Percentiles rank a stretch among this genome's conserved stretches.
These are phyloP conservation scores for Capsicum pubescens DNA, from an alignment of 257 asterid species.

Conservation along the genomic window DNA sequence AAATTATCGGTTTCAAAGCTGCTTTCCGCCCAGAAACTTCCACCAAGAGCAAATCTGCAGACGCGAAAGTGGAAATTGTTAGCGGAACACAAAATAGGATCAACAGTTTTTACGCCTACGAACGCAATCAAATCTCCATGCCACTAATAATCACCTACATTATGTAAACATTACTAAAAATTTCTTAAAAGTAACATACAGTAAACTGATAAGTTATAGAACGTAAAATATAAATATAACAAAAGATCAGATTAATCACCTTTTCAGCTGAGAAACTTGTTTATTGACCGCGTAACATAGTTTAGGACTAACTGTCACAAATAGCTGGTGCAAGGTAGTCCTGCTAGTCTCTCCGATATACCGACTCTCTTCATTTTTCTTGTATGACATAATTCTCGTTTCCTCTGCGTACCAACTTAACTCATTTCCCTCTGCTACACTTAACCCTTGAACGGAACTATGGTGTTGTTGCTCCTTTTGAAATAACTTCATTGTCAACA, in stretches of 20 bases:
- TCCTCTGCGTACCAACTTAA: background rate
- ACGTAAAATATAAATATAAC: background rate
- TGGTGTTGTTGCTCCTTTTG: slow-evolving; percentile 52
- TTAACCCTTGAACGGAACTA: slow-evolving; percentile 44
- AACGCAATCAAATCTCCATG: background rate
- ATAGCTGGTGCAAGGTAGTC: slow-evolving; percentile 54
- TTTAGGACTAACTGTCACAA: slow-evolving; percentile 73
- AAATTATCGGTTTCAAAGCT: slow-evolving; percentile 48
- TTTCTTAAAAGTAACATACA: background rate
- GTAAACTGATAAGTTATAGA: background rate
- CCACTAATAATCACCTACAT: background rate
- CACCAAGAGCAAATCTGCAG: slow-evolving; percentile 49
- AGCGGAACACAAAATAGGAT: background rate
- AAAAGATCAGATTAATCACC: slow-evolving; percentile 40
- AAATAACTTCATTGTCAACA: slow-evolving; percentile 60
- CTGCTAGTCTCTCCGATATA: slow-evolving; percentile 14
- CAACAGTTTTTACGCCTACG: background rate
- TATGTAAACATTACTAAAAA: no score
- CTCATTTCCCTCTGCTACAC: background rate
- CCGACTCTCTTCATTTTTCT: background rate
- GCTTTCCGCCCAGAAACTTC: slow-evolving; percentile 29
- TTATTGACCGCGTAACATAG: slow-evolving; percentile 71
- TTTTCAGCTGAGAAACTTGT: slow-evolving; percentile 58
- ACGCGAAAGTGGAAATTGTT: background rate
- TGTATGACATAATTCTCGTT: background rate